These are phyloP conservation scores for Camellia lanceoleosa DNA, from an alignment of 148 eudicot genomes.

Conservation along the genomic window DNA sequence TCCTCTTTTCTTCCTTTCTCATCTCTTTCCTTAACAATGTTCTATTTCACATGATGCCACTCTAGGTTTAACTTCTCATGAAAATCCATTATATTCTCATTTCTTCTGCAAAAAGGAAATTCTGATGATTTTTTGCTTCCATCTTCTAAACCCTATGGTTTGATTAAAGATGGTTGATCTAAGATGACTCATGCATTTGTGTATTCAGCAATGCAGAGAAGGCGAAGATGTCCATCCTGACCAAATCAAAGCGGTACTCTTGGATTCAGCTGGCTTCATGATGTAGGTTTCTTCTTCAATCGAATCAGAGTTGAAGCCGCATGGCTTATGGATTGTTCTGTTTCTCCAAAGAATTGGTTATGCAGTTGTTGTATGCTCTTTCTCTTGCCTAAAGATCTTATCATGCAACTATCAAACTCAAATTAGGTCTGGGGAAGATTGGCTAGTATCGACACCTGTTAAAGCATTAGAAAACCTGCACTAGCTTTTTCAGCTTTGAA, in stretches of 20 bases:
- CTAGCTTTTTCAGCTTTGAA: neutral
- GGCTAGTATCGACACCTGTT: neutral
- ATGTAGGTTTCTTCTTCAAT: conserved; percentile 1
- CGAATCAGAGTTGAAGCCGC: neutral
- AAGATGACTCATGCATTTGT: neutral
- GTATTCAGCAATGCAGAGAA: conserved; percentile 78
- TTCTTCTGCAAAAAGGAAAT: neutral
- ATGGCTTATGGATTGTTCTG: neutral
- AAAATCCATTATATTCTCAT: too few relatives aligned
- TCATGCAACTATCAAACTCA: neutral
- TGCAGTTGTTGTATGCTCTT: neutral
- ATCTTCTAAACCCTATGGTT: neutral
- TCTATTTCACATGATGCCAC: too few relatives aligned
- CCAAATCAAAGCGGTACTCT: conserved; percentile 71
- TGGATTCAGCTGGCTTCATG: conserved; percentile 75
- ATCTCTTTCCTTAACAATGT: too few relatives aligned
- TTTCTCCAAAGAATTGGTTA: neutral
- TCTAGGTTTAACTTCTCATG: too few relatives aligned
- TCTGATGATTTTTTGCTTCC: neutral
- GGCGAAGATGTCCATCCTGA: conserved; percentile 86
- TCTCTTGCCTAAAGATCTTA: neutral
- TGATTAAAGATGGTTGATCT: neutral
- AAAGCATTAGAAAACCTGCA: neutral
- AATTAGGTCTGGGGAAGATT: neutral
- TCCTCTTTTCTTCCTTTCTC: too few relatives aligned